A percentile compares a stretch with the other conserved stretches of the same genome.
Conservation (phyloP, 2,329 filamentous ascomycete species). For the Arachnomyces sp. region DNA sequence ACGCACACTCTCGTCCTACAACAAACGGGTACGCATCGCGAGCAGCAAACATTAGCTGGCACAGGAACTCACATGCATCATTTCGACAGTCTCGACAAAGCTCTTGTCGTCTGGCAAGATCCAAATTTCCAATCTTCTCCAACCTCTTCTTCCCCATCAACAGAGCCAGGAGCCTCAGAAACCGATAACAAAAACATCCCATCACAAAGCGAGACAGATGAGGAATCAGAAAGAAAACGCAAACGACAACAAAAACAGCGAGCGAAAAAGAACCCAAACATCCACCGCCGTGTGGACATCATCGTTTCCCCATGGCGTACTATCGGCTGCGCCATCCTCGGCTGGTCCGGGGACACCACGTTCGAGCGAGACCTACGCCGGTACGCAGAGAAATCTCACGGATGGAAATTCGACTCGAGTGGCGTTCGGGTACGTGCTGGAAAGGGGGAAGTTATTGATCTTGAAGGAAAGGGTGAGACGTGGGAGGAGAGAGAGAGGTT, state of each 20-base stretch:
- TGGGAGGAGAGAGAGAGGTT: conserved; percentile 67
- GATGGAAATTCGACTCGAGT: conserved; percentile 85
- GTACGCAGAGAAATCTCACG: conserved; percentile 65
- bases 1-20: conserved; percentile 74
- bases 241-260: conserved; percentile 19
- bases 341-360: conserved; percentile 83
- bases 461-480: conserved; percentile 51
- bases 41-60: conserved; percentile 53
- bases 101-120: conserved; percentile 85
- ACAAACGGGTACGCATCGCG: conserved; percentile 62
- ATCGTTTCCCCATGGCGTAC: conserved; percentile 85
- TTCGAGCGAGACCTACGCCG: conserved; percentile 79
- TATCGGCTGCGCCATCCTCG: conserved; percentile 76
- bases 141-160: background rate
- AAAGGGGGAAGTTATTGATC: conserved; percentile 60
- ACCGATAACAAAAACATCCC: conserved; percentile 24
- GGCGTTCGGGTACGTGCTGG: conserved; percentile 60
- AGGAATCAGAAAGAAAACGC: conserved; percentile 4
- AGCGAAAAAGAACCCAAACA: conserved; percentile 56
- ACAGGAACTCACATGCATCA: conserved; percentile 47
- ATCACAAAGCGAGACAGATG: conserved; percentile 11
- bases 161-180: conserved; percentile 20
- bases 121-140: conserved; percentile 37
- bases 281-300: conserved; percentile 83
- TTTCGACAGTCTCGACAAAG: conserved; percentile 87